Evolutionary conservation across 495 filamentous ascomycete genomes (phyloP), one percentile per base, ranked within the genome.

Genomic region (Stereocaulon alpinum): DNA sequence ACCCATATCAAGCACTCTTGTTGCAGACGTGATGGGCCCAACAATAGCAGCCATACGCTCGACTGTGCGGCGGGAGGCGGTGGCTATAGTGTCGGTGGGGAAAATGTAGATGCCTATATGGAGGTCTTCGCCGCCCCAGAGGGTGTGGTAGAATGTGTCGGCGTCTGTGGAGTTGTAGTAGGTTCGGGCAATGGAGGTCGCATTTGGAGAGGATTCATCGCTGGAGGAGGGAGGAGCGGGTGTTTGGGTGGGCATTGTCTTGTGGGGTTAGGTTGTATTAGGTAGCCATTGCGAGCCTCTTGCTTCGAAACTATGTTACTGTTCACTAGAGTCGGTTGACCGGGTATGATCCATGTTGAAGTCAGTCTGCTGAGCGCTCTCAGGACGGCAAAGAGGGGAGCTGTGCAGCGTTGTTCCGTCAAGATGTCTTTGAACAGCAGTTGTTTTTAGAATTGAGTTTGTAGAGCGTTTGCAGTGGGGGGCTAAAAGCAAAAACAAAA

Each of bases 1-100:
- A 45, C 83, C 84, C 32, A 86, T 74, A 64, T 86, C 83, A 40
- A 86, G 67, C 56, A 82, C 68, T 20, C 72, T 69, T 14, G 67
- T 66, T 14, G 63, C 47, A 27, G 71, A 62, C 34, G 72, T 71
- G 4, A 63, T 45, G 47, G 52, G 69, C 57, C 40, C 9, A 18
- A 45, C 17, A 44, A 57, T 20, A 32, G 52, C 22, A n/a, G 61
- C 61, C 56, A 63, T 59, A 30, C 44, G 50, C 22, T 59, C 56
- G 55, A 63, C 51, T 0, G 63, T 62, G 20, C 50, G 55, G 3
- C 55, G 43, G 22, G 50, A 60, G 30, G 61, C 49, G 2, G 11
- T 5, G 18, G 57, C 24, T 29, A 63, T 58, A 40, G 57, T 18
- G 42, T 40, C 29, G 17, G 5, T 34, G n/a, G 52, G 37, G 42